Conservation (phyloP, 192 early-diverging fungal genomes). For the Chytriomyces sp. region DNA sequence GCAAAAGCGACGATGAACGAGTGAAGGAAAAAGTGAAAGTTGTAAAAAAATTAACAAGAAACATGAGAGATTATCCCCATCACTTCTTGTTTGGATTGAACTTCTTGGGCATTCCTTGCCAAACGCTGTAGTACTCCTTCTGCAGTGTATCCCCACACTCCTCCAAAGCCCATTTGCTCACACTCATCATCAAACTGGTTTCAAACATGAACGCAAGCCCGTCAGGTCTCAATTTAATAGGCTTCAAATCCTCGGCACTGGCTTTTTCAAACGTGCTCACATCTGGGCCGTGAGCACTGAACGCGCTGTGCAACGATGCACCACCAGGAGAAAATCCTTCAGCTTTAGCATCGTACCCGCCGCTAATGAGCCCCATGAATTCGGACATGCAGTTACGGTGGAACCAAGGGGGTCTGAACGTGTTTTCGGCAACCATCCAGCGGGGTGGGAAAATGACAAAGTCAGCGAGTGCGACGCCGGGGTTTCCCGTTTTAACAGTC, state of each 20-base stretch:
- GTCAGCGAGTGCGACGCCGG: conserved; percentile 87
- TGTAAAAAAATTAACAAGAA: no score
- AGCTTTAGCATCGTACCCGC: conserved; percentile 92
- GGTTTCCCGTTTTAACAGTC: conserved; percentile 83
- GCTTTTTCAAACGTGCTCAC: conserved; percentile 75
- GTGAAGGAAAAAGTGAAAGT: no score
- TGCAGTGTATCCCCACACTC: conserved; percentile 70
- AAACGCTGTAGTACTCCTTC: conserved; percentile 86
- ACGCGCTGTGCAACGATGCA: conserved; percentile 69
- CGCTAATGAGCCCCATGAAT: conserved; percentile 95
- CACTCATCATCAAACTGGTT: conserved; percentile 76
- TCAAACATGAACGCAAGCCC: conserved; percentile 98
- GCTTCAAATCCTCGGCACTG: conserved; percentile 71
- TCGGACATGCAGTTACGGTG: conserved; percentile 98
- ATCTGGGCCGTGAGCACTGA: conserved; percentile 96
- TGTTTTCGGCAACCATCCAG: conserved; percentile 89
- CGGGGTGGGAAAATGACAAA: conserved; percentile 98
- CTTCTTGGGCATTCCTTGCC: conserved; percentile 68
- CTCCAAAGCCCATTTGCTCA: conserved; percentile 82
- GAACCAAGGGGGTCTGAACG: conserved; percentile 94
- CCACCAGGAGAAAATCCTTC: conserved; percentile 93
- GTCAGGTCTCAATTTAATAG: conserved; percentile 79
- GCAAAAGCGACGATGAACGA: no score
- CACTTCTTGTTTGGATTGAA: conserved; percentile 49
- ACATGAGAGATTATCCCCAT: not conserved